Evolutionary conservation across 1,284 basidiomycete species (phyloP), one percentile per base, ranked within the genome.

Genomic region (Boletus sp.): DNA sequence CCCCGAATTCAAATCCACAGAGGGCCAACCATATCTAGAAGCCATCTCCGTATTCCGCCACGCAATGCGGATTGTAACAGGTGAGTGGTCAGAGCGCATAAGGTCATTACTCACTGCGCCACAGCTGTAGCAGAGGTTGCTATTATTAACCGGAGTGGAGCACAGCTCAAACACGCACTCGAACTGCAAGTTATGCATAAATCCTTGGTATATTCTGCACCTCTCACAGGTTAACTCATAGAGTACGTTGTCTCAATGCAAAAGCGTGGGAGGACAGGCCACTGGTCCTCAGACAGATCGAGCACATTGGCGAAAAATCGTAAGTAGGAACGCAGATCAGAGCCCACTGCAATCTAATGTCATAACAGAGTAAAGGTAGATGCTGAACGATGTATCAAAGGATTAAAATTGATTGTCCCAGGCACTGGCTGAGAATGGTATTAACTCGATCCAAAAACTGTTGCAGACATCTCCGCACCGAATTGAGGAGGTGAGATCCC

Each of bases 241-340:
- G 88, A 37, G 64, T 83, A 38, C 78, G 88, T 26, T 86, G 83
- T 57, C 64, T 93, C 35, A 78, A 72, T 48, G 88, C 87, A 10
- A 91, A 84, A 58, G 82, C 87, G 40, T 93, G 90, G 90, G 90
- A 93, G 57, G 88, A 90, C 58, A 73, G 88, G 30, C 84, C 89
- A 12, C 71, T 82, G 17, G 85, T 91, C 13, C 71, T 93, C 48
- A 77, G 83, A 42, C 90, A 93, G 60, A 76, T 93, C 40, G 83
- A 88, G 38, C 79, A 83, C 19, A 83, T 93, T 41, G 90, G 90
- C 34, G 88, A 91, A 59, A 91, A 90, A 76, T 90, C 87, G 88
- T 90, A 50, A 62, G 82, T 68, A 36, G 34, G 48, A 36, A 14
- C 17, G 35, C 34, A 16, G 16, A 25, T 37, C 12, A 22, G 46